These are phyloP conservation scores for Chytriomyces confervae DNA, from an alignment of 192 early-diverging fungal genomes.

Conservation along the genomic window DNA sequence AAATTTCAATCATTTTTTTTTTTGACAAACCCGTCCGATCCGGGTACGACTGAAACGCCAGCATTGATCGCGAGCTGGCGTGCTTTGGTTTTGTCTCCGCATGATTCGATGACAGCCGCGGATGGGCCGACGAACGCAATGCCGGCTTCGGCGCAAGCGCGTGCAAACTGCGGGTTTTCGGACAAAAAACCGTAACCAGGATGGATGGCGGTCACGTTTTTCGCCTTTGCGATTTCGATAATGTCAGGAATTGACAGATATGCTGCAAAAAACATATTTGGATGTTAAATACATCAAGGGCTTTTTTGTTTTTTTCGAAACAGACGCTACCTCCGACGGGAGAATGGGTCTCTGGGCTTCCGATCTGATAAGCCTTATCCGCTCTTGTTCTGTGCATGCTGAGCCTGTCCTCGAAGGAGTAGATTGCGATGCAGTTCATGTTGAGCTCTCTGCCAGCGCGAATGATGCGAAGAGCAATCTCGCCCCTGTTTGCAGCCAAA, in stretches of 20 bases:
- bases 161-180: constrained; percentile 92
- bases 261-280: constrained; percentile 47
- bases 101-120: constrained; percentile 80
- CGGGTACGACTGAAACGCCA: constrained; percentile 91
- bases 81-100: constrained; percentile 97
- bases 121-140: constrained; percentile 92
- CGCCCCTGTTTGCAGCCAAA: constrained; percentile 80
- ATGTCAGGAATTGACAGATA: constrained; percentile 95
- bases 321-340: constrained; percentile 73
- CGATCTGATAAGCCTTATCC: constrained; percentile 97
- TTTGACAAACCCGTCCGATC: constrained; percentile 47
- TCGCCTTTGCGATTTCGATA: constrained; percentile 76
- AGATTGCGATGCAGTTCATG: constrained; percentile 82
- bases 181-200: constrained; percentile 97
- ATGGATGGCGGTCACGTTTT: constrained; percentile 86
- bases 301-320: background rate
- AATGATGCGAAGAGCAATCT: constrained; percentile 96
- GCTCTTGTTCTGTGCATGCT: constrained; percentile 93
- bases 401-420: constrained; percentile 89
- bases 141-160: constrained; percentile 84
- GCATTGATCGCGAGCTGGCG: constrained; percentile 70
- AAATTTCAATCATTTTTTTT: background rate
- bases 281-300: background rate
- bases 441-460: constrained; percentile 91
- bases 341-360: constrained; percentile 74